These are phyloP conservation scores for Trametes punicea DNA, from an alignment of 768 basidiomycete species.

Conservation along the genomic window DNA sequence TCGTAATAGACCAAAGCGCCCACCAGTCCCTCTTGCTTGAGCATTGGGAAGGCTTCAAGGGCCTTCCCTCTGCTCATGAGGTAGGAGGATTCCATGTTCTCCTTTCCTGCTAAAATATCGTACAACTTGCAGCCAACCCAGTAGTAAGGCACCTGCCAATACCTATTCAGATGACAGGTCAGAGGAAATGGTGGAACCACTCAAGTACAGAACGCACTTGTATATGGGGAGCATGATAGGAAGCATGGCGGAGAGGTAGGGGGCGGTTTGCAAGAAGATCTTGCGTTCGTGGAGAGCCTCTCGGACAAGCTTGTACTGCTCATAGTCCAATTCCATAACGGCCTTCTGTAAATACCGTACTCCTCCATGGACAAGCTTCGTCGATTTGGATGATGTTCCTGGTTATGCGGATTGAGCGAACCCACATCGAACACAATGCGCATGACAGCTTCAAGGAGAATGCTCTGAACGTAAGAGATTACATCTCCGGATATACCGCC, in stretches of 20 bases:
- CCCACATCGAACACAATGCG: neutral
- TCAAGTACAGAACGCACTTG: conserved; percentile 46
- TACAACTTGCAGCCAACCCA: conserved; percentile 95
- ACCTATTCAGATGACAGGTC: conserved; percentile 38
- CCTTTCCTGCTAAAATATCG: conserved; percentile 89
- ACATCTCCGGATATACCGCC: too few species aligned
- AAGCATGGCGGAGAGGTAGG: conserved; percentile 87
- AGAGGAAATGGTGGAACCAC: too few species aligned
- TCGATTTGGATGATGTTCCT: conserved; percentile 97
- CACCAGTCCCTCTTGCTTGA: conserved; percentile 87
- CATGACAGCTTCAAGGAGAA: too few species aligned
- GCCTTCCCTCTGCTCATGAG: conserved; percentile 94
- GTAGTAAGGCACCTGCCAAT: conserved; percentile 98
- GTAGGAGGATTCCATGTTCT: conserved; percentile 96
- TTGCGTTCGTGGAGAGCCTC: conserved; percentile 91
- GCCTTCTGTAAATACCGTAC: conserved; percentile 98
- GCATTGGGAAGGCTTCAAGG: conserved; percentile 93
- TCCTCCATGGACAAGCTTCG: conserved; percentile 97
- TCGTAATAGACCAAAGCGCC: conserved; percentile 98
- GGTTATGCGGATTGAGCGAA: neutral
- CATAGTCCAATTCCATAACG: conserved; percentile 91
- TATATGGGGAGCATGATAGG: conserved; percentile 98
- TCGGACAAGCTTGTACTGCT: conserved; percentile 93
- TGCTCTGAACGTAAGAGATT: too few species aligned
- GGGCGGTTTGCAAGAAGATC: conserved; percentile 94